Base-by-base conservation (phyloP, 805 yeast species). In the Candida corydali region DNA sequence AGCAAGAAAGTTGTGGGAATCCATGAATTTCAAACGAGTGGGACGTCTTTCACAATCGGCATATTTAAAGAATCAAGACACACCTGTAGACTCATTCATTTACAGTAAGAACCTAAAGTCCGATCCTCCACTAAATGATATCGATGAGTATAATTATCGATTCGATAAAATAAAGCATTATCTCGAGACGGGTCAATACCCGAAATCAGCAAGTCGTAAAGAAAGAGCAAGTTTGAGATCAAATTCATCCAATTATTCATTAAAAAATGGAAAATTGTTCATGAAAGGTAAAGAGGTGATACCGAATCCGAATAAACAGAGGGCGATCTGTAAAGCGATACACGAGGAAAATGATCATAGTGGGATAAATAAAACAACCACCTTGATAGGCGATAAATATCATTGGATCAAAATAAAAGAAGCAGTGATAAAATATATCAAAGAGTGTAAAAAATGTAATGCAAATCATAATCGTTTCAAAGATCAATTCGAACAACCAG, bases 341-440 rank as follows among this genome's bases (percentile, higher is more conserved):
- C 98, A 91, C 55, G 54, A 71, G 44, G 58, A 71, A 15, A 75
- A 72, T 30, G 22, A 26, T 26, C 98, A 91, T 54, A 81, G 81
- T 9, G 98, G 98, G 8, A 87, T 91, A 44, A 91, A 91, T 61
- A 86, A 82, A 51, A 81, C 95, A 2, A 88, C 96, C 0, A 65
- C 91, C 0, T 62, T 74, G 12, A 76, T 93, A 12, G 76, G 89
- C 1, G 93, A 84, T 43, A 75, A 76, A 47, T 91, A 84, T 49
- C 95, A 87, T 57, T 91, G 98, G 97, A 76, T 87, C 1, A 75
- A 95, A 35, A 84, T 91, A 44, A 89, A 93, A 59, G 87, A 78
- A 39, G 86, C 96, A 0, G 96, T 86, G 1, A 80, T 84, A 1
- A 76, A 78, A 20, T 91, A 86, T 1, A 80, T 89, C 36, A 70